Conservation (phyloP, 2,329 filamentous ascomycete genomes). For the Pezicula neosporulosa region DNA sequence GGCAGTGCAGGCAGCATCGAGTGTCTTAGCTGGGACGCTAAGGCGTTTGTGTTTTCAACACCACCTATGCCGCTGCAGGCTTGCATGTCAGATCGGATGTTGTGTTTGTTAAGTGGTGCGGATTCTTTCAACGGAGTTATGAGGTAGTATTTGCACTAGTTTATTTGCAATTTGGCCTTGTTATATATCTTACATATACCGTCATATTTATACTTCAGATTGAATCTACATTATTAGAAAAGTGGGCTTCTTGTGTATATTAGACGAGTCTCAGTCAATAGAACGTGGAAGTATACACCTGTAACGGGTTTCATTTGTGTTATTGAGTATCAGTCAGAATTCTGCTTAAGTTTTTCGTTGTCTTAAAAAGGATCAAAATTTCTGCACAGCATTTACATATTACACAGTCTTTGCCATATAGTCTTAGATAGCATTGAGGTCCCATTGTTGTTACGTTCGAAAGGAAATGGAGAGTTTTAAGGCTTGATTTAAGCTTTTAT, state of each 20-base stretch:
- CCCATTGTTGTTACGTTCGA: too few relatives aligned
- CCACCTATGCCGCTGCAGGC: neutral
- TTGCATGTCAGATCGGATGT: neutral
- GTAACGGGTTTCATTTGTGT: too few relatives aligned
- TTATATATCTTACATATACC: neutral
- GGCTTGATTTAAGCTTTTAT: too few relatives aligned
- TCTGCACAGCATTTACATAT: too few relatives aligned
- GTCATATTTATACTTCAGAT: neutral
- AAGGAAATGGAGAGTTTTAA: too few relatives aligned
- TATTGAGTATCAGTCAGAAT: too few relatives aligned
- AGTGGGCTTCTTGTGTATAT: neutral
- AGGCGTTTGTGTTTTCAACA: neutral
- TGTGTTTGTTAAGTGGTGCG: neutral
- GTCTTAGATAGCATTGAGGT: too few relatives aligned
- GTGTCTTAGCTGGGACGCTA: neutral
- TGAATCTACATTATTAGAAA: neutral
- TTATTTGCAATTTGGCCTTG: neutral
- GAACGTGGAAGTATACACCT: too few relatives aligned
- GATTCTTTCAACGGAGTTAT: neutral
- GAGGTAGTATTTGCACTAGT: neutral
- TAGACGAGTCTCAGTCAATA: neutral
- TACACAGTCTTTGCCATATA: too few relatives aligned
- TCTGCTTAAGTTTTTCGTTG: too few relatives aligned
- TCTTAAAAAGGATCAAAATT: too few relatives aligned
- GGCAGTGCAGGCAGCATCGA: neutral